Evolutionary conservation across 805 yeast species (phyloP), one percentile per base, ranked within the genome.

Genomic region (Spathaspora girioi): DNA sequence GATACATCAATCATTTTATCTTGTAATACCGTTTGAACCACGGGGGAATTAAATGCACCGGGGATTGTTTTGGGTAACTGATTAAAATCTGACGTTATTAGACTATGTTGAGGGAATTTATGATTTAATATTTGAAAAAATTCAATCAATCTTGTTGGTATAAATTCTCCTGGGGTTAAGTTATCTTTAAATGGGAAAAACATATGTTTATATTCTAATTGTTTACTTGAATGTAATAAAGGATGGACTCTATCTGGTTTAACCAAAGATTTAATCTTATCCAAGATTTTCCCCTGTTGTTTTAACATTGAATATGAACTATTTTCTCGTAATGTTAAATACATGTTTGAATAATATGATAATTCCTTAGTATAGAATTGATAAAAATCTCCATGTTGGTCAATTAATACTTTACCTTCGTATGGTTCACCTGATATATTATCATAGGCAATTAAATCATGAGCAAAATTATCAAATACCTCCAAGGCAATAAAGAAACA

Each of bases 381-480:
- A 50, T 80, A 81, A 63, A 87, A 86, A 59, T 89, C 94, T 23
- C 91, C 90, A 55, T 82, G 69, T 38, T 78, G 81, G 60, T 89
- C 92, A 41, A 87, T 73, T 10, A 85, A 76, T 1, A 89, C 96
- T 56, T 86, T 82, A 0, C 93, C 96, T 64, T 89, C 94, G 56
- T 80, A 76, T 0, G 96, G 93, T 55, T 77, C 74, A 5, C 84
- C 80, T 0, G 90, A 81, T 8, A 69, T 59, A 52, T 83, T 79
- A 59, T 89, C 96, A 63, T 87, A 89, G 35, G 93, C 76, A 3
- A 89, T 78, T 26, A 87, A 80, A 62, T 89, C 96, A 66, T 89
- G 97, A 2, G 94, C 77, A 55, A 90, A 80, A 61, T 89, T 89
- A 66, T 89, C 96, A 64, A 90, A 82, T 7, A 89, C 94, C 61